Evolutionary conservation across 192 early-diverging fungal genomes (phyloP).

Genomic region (Coemansia sp.): DNA sequence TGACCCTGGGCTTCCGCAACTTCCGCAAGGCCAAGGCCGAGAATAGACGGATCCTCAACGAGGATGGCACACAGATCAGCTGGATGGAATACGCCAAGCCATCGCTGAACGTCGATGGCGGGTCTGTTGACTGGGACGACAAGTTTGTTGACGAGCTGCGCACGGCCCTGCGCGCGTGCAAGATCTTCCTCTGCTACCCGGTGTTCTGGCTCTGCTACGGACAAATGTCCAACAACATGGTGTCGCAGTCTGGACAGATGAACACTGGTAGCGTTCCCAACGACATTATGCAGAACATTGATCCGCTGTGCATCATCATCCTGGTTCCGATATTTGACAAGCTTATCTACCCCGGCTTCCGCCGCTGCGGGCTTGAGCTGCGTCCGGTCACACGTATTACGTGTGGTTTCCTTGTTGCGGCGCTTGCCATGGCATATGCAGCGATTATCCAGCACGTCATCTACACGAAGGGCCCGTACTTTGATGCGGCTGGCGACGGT

Average conservation of each 20-base stretch:
- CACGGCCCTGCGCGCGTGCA: constrained; percentile 61
- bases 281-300: constrained; percentile 64
- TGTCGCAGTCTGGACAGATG: constrained; percentile 66
- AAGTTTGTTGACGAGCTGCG: constrained; percentile 70
- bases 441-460: constrained; percentile 62
- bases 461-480: constrained; percentile 57
- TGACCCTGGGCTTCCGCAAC: constrained; percentile 31
- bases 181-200: constrained; percentile 70
- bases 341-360: constrained; percentile 59
- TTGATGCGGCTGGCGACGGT: constrained; percentile 32
- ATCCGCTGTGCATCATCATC: constrained; percentile 59
- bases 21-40: constrained; percentile 33
- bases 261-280: constrained; percentile 58
- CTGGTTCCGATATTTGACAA: constrained; percentile 60
- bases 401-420: constrained; percentile 58
- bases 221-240: constrained; percentile 66
- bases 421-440: constrained; percentile 60
- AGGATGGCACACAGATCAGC: constrained; percentile 22
- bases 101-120: constrained; percentile 23
- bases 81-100: constrained; percentile 68
- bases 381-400: constrained; percentile 60
- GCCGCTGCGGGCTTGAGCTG: constrained; percentile 56
- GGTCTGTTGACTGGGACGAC: constrained; percentile 63
- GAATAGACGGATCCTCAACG: constrained; percentile 28
- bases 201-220: constrained; percentile 74